Evolutionary conservation across 2,329 filamentous ascomycete genomes (phyloP).

Genomic region (Fusarium lyarnte): DNA sequence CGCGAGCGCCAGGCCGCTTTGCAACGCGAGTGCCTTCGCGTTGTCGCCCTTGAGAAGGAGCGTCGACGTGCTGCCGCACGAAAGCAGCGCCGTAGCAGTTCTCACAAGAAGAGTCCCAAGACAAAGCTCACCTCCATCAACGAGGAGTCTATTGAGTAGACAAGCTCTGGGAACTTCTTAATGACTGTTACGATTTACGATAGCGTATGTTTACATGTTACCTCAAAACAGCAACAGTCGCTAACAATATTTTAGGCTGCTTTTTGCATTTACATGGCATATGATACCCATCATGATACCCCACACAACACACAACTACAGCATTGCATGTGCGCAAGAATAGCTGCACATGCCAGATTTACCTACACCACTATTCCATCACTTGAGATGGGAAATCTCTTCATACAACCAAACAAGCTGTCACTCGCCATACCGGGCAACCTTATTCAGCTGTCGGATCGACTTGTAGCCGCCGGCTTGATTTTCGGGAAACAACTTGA

Average conservation of each 20-base stretch:
- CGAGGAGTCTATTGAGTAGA: constrained; percentile 55
- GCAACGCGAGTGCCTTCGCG: constrained; percentile 63
- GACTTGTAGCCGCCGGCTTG: constrained; percentile 25
- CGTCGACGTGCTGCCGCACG: constrained; percentile 54
- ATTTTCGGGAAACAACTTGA: constrained; percentile 15
- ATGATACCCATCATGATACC: constrained; percentile 40
- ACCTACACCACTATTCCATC: constrained; percentile 32
- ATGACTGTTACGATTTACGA: constrained; percentile 44
- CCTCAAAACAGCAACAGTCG: background rate
- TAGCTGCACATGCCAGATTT: constrained; percentile 35
- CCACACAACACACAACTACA: constrained; percentile 23
- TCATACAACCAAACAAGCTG: constrained; percentile 13
- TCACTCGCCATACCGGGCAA: constrained; percentile 10
- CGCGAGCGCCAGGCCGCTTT: constrained; percentile 58
- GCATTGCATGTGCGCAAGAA: constrained; percentile 33
- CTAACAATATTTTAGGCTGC: constrained; percentile 39
- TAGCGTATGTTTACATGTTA: constrained; percentile 32
- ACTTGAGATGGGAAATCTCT: constrained; percentile 18
- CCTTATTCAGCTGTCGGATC: constrained; percentile 20
- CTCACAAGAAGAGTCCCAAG: constrained; percentile 61
- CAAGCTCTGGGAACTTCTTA: constrained; percentile 37
- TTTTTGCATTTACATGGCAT: constrained; percentile 38
- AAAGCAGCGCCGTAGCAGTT: constrained; percentile 51
- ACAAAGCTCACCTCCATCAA: constrained; percentile 59
- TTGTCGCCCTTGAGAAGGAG: constrained; percentile 65